Evolutionary conservation across 1,284 basidiomycete species (phyloP).

Genomic region (Sporisorium exsertum): DNA sequence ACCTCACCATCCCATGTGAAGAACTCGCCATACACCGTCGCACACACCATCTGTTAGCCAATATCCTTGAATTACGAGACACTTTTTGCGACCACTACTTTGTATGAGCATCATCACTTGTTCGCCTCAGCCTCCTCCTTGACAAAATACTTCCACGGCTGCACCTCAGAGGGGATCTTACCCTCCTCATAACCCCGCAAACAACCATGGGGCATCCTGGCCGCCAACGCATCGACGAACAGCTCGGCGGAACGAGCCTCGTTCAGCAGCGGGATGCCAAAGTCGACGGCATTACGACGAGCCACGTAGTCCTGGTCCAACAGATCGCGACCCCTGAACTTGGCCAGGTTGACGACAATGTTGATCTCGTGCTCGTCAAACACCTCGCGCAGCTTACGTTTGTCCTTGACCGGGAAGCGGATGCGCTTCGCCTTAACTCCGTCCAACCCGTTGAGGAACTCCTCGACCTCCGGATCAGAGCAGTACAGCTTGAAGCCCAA

Average conservation of each 20-base stretch:
- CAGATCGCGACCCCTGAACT: slow-evolving; percentile 80
- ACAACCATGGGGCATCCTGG: slow-evolving; percentile 87
- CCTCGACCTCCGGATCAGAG: slow-evolving; percentile 83
- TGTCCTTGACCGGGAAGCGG: slow-evolving; percentile 96
- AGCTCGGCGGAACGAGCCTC: slow-evolving; percentile 88
- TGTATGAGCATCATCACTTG: slow-evolving; percentile 4
- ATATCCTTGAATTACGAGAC: background rate
- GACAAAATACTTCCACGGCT: slow-evolving; percentile 65
- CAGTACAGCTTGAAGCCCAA: slow-evolving; percentile 93
- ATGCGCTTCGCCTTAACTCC: slow-evolving; percentile 80
- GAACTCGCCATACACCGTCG: background rate
- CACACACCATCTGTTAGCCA: background rate
- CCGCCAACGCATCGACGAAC: slow-evolving; percentile 88
- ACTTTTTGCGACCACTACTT: background rate
- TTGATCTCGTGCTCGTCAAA: slow-evolving; percentile 93
- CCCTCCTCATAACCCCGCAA: slow-evolving; percentile 87
- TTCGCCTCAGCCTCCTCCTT: slow-evolving; percentile 38
- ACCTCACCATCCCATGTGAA: too few species aligned
- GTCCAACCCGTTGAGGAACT: slow-evolving; percentile 78
- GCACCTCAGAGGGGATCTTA: slow-evolving; percentile 88
- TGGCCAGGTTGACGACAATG: slow-evolving; percentile 92
- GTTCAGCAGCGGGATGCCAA: slow-evolving; percentile 81
- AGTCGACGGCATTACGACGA: slow-evolving; percentile 71
- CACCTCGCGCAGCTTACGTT: slow-evolving; percentile 87
- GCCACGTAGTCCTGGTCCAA: slow-evolving; percentile 97